Evolutionary conservation across 371 early-diverging fungal genomes (phyloP).

Genomic region (Lichtheimia ramosa): DNA sequence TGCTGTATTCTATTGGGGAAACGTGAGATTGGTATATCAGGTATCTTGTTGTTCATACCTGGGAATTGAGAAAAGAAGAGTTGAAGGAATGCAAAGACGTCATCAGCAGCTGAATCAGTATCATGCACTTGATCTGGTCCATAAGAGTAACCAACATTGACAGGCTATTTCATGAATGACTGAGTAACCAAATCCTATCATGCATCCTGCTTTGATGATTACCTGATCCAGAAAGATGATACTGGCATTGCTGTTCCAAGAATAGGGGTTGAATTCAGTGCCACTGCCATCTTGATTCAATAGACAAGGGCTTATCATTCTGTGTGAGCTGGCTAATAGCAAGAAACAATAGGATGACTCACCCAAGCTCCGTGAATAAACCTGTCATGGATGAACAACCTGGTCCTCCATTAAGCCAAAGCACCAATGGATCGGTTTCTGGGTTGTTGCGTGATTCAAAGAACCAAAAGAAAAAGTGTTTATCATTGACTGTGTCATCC

Average conservation of each 20-base stretch:
- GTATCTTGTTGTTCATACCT: slow-evolving; percentile 10
- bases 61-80: slow-evolving; percentile 62
- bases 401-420: slow-evolving; percentile 82
- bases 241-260: slow-evolving; percentile 78
- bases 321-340: not conserved
- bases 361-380: slow-evolving; percentile 74
- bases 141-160: slow-evolving; percentile 78
- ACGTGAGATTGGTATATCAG: not conserved
- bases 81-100: slow-evolving; percentile 79
- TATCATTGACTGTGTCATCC: slow-evolving; percentile 59
- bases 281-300: slow-evolving; percentile 62
- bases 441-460: slow-evolving; percentile 74
- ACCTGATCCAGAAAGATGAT: slow-evolving; percentile 79
- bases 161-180: slow-evolving; percentile 38
- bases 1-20: slow-evolving; percentile 31
- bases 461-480: slow-evolving; percentile 75
- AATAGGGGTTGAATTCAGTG: slow-evolving; percentile 53
- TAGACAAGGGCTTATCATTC: slow-evolving; percentile 56
- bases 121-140: slow-evolving; percentile 53
- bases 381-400: slow-evolving; percentile 80
- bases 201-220: not conserved
- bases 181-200: not conserved
- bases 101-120: slow-evolving; percentile 63
- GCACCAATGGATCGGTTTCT: slow-evolving; percentile 64
- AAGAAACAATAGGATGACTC: not conserved